Conservation (phyloP, 2,329 filamentous ascomycete genomes). For the Fusarium lyarnte region DNA sequence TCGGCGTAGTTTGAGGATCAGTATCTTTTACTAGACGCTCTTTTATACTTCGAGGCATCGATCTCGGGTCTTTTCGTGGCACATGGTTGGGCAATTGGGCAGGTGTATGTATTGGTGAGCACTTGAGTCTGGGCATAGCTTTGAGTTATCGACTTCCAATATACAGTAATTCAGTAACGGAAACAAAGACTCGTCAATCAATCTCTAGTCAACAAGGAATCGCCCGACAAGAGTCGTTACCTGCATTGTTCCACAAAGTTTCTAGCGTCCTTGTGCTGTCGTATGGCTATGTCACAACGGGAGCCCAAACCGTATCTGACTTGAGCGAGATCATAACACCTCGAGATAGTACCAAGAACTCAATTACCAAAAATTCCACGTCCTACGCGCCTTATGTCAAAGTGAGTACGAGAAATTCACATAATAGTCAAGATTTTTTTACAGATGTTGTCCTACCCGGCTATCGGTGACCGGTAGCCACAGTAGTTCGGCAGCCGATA, state of each 20-base stretch:
- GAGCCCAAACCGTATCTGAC: background rate
- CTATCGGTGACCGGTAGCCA: conserved; percentile 28
- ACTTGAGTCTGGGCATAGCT: background rate
- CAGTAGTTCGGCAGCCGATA: background rate
- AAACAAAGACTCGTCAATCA: background rate
- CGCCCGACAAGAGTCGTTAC: background rate
- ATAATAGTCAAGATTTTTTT: background rate
- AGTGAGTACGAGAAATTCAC: background rate
- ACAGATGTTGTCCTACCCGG: background rate
- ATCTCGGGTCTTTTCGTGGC: background rate
- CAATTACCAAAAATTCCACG: background rate
- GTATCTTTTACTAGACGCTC: background rate
- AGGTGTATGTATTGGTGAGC: background rate
- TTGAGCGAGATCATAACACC: background rate
- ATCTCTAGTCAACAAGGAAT: background rate
- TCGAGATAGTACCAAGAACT: background rate
- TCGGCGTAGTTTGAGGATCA: background rate
- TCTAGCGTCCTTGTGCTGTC: background rate
- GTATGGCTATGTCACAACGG: background rate
- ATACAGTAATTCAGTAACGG: background rate
- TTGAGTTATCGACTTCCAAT: background rate
- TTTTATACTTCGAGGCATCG: background rate
- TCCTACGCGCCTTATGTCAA: background rate
- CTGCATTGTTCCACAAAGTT: background rate
- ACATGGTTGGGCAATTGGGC: background rate